Percentiles rank a stretch among this genome's conserved stretches.
Conservation (phyloP, 75 land plant species). For the Adiantum capillusveneris region DNA sequence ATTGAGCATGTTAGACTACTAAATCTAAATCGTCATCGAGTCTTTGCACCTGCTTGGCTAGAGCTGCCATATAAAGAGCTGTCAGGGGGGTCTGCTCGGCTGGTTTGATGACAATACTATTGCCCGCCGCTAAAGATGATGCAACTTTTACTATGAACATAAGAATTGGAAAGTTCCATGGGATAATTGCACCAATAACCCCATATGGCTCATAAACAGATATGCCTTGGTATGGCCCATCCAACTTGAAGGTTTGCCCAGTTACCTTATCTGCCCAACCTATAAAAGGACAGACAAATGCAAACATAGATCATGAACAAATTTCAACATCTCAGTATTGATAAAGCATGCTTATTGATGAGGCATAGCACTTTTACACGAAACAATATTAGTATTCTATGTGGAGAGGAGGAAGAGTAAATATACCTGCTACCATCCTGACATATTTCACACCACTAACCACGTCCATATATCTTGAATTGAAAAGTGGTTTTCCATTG, state of each 20-base stretch:
- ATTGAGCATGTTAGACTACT: background rate
- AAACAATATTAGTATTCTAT: too few species aligned
- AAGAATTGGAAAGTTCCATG: conserved; percentile 67
- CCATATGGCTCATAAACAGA: conserved; percentile 62
- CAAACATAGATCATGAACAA: too few species aligned
- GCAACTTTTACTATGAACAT: conserved; percentile 56
- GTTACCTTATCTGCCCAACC: conserved; percentile 67
- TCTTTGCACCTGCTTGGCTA: conserved; percentile 80
- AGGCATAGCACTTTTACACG: too few species aligned
- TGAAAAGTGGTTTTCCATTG: conserved; percentile 31
- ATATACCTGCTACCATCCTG: conserved; percentile 60
- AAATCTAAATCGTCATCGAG: background rate
- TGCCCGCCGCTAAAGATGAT: conserved; percentile 75
- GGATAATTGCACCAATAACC: conserved; percentile 64
- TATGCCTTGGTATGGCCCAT: conserved; percentile 33
- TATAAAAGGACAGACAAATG: background rate
- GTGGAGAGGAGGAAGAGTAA: too few species aligned
- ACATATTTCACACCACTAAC: conserved; percentile 22
- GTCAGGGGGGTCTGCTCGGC: conserved; percentile 87
- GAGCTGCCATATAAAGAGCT: conserved; percentile 52
- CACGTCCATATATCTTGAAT: conserved; percentile 33
- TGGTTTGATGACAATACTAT: conserved; percentile 69
- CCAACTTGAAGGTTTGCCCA: conserved; percentile 53
- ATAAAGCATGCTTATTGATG: too few species aligned
- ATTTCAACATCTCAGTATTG: too few species aligned